Evolutionary conservation across 2,329 filamentous ascomycete genomes (phyloP).

Genomic region (Dendrostoma leiphaemia): DNA sequence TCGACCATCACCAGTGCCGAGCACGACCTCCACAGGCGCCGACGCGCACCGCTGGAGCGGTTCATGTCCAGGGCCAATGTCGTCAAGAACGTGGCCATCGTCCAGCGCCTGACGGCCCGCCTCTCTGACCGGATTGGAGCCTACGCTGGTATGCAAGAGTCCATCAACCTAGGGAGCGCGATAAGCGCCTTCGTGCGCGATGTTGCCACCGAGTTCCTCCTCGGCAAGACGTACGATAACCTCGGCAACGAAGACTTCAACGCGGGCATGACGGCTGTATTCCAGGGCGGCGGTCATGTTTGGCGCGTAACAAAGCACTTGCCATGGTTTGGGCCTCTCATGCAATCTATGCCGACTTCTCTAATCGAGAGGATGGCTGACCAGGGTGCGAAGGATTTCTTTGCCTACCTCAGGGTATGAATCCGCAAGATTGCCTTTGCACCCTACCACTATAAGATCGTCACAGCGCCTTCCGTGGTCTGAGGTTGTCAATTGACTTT

Average conservation of each 20-base stretch:
- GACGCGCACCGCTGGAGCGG: background rate
- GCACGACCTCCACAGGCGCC: conserved; percentile 2
- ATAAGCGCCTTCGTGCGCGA: conserved; percentile 18
- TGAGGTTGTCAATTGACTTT: background rate
- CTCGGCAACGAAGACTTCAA: conserved; percentile 19
- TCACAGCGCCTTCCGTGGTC: too few relatives aligned
- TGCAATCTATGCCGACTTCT: conserved; percentile 13
- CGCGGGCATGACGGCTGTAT: conserved; percentile 4
- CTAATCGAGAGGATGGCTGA: conserved; percentile 10
- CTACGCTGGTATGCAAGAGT: background rate
- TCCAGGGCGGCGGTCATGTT: conserved; percentile 9
- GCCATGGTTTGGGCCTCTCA: conserved; percentile 14
- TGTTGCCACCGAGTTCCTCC: conserved; percentile 17
- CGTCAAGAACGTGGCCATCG: background rate
- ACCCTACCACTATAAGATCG: too few relatives aligned
- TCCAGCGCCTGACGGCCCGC: conserved; percentile 1
- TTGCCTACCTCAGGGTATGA: conserved; percentile 8
- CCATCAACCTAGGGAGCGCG: conserved; percentile 17
- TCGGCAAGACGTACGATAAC: conserved; percentile 16
- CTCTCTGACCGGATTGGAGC: conserved; percentile 8
- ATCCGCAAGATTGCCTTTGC: background rate
- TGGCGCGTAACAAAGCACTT: conserved; percentile 22
- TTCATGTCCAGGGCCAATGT: conserved; percentile 7
- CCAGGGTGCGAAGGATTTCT: background rate
- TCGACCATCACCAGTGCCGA: conserved; percentile 7